Evolutionary conservation across 306 rosid species (phyloP).

Genomic region (Medicago ruthenica): DNA sequence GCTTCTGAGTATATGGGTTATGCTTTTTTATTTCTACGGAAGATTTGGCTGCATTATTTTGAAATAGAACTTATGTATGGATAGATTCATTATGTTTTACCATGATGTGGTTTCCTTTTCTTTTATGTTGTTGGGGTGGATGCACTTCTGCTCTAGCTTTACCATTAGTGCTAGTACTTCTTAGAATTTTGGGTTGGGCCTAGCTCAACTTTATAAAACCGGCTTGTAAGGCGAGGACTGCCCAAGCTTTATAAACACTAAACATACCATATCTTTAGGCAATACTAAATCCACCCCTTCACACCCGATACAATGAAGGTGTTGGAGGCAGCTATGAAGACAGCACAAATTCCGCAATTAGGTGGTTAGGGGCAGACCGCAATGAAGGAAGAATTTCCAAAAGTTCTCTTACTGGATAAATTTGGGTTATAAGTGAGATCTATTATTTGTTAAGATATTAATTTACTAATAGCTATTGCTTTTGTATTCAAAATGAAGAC

Average conservation of each 20-base stretch:
- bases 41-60: constrained; percentile 22
- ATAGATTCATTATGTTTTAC: constrained; percentile 19
- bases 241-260: no score
- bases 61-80: constrained; percentile 11
- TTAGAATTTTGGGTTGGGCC: no score
- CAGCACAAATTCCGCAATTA: no score
- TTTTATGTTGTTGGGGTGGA: not conserved
- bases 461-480: constrained; percentile 6
- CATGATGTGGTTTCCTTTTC: not conserved
- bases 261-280: no score
- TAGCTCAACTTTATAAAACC: no score
- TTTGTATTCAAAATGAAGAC: constrained; percentile 19
- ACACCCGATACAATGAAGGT: no score
- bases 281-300: no score
- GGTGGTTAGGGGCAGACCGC: no score
- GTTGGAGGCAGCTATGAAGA: no score
- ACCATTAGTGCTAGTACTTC: not conserved
- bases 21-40: not conserved
- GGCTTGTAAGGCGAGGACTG: no score
- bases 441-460: constrained; percentile 19
- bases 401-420: constrained; percentile 3
- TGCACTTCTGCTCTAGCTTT: constrained; percentile 1
- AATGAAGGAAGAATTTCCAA: no score
- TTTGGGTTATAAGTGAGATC: constrained; percentile 4
- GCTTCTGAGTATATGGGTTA: constrained; percentile 19